Conservation (phyloP, 2,329 filamentous ascomycete genomes). For the Aspergillus persii region DNA sequence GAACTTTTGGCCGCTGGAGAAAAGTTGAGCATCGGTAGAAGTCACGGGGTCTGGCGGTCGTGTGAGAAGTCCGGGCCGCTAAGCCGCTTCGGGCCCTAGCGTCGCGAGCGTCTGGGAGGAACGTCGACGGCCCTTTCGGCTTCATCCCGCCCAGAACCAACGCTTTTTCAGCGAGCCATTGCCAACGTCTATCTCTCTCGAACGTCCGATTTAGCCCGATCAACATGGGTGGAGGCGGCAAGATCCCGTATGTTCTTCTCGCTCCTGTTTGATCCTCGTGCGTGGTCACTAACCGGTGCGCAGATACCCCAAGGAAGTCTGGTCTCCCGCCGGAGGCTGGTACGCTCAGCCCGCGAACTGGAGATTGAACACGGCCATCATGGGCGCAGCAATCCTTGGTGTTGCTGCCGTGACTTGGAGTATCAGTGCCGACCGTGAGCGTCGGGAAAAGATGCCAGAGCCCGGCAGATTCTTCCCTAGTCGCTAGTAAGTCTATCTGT, state of each 20-base stretch:
- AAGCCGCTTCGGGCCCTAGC: constrained; percentile 23
- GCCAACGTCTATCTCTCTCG: constrained; percentile 20
- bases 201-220: constrained; percentile 22
- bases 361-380: constrained; percentile 83
- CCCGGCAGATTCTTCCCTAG: constrained; percentile 77
- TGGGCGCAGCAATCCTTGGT: constrained; percentile 66
- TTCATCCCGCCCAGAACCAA: constrained; percentile 24
- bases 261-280: constrained; percentile 14
- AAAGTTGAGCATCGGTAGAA: constrained; percentile 39
- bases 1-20: constrained; percentile 27
- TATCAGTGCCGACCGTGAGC: constrained; percentile 70
- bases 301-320: constrained; percentile 98
- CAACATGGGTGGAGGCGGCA: constrained; percentile 72
- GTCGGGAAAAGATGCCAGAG: constrained; percentile 72
- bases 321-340: constrained; percentile 98
- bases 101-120: constrained; percentile 29
- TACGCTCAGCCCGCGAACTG: constrained; percentile 94
- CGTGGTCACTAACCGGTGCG: constrained; percentile 21
- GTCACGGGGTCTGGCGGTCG: constrained; percentile 38
- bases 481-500: constrained; percentile 64
- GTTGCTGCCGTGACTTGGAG: constrained; percentile 68
- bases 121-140: constrained; percentile 32
- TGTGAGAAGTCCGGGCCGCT: constrained; percentile 30
- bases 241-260: constrained; percentile 63
- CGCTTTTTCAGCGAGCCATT: constrained; percentile 20